Evolutionary conservation across 345 rosid genomes (phyloP).

Genomic region (Euphorbia pulcherrima): DNA sequence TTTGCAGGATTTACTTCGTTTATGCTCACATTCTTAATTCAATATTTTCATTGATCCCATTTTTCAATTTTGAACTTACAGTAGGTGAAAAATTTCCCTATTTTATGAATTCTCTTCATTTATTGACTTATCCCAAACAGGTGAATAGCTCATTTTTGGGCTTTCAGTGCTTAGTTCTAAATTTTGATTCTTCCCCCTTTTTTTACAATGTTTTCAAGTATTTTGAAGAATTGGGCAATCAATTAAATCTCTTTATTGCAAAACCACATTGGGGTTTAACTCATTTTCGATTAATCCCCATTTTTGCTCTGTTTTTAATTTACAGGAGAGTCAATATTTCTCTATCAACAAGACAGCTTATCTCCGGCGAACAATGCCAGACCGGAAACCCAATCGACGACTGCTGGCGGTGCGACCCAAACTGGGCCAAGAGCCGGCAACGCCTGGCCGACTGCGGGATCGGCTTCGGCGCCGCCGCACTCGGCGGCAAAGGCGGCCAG

Average conservation of each 20-base stretch:
- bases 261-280: too few relatives aligned
- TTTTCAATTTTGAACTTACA: not conserved
- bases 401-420: constrained; percentile 78
- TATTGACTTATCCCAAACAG: not conserved
- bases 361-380: constrained; percentile 31
- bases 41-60: not conserved
- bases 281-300: too few relatives aligned
- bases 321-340: constrained; percentile 39
- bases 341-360: constrained; percentile 24
- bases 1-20: too few relatives aligned
- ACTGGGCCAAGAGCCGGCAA: constrained; percentile 68
- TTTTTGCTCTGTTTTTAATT: not conserved
- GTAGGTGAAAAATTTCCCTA: not conserved
- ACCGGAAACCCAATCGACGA: constrained; percentile 85
- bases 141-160: too few relatives aligned
- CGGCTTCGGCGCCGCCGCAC: constrained; percentile 68
- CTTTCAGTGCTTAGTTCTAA: too few relatives aligned
- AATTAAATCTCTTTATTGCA: too few relatives aligned
- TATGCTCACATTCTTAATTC: not conserved
- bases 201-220: too few relatives aligned
- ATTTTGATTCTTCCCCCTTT: too few relatives aligned
- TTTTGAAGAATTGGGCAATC: too few relatives aligned
- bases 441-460: constrained; percentile 69
- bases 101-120: not conserved
- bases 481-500: constrained; percentile 77